Evolutionary conservation across 2,329 filamentous ascomycete genomes (phyloP), one percentile per base, ranked within the genome.

Genomic region (Ampelomyces quisqualis): DNA sequence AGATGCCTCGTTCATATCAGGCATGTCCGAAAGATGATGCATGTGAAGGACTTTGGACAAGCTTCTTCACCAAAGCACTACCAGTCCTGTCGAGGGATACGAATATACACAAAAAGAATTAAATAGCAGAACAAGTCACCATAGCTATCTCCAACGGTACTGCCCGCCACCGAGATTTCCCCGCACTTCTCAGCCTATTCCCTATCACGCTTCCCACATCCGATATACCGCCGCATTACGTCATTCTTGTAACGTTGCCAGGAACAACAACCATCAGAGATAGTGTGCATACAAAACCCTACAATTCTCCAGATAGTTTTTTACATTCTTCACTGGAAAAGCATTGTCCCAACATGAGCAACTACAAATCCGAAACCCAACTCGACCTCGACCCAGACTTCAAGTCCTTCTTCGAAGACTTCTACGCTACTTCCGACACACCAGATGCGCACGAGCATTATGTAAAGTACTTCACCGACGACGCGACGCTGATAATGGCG

Each of bases 401-500:
- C 56, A 67, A 64, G 40, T 45, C 56, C 19, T 75, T 73, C 63
- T 75, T 74, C 47, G 68, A 73, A 49, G 53, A 64, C 28, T 76
- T 76, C 57, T 76, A 76, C 49, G 56, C 61, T 13, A 65, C 67
- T 14, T 75, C 73, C 21, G 73, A 76, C 50, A 70, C 69, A 4
- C 74, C 75, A 2, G 67, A 67, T 34, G 73, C 70, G 10, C 74
- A 79, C 50, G 70, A 75, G 7, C 55, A 68, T 44, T 80, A 79
- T 48, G 69, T 71, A 2, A 59, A 70, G 6, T 65, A 60, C 15
- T 78, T 78, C 48, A 74, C 76, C 0, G 40, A 64, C 10, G 69
- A 77, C 64, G 77, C 73, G 2, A 73, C 65, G 6, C 49, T 80
- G 34, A 68, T 79, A 23, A 79, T 80, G 76, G 77, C 70, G 2